Evolutionary conservation across 192 early-diverging fungal species (phyloP).

Genomic region (Gaertneriomyces semiglobifer): DNA sequence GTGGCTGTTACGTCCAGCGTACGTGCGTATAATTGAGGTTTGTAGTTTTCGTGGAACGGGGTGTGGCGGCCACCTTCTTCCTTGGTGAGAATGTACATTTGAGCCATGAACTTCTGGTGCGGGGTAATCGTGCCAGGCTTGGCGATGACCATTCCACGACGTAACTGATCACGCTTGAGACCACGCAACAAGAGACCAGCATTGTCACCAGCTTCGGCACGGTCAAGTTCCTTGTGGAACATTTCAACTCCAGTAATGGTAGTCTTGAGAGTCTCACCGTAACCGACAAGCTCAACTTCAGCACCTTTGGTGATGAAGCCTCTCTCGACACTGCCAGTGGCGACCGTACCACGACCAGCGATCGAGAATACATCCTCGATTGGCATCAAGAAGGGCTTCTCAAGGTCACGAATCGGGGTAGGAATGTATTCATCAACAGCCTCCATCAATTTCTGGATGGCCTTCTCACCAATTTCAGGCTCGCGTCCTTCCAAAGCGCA

Average conservation of each 20-base stretch:
- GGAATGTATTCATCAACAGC: slow-evolving; percentile 91
- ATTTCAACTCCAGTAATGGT: slow-evolving; percentile 97
- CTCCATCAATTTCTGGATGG: slow-evolving; percentile 87
- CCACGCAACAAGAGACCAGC: slow-evolving; percentile 96
- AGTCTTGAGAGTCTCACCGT: slow-evolving; percentile 83
- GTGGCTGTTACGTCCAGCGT: slow-evolving; percentile 94
- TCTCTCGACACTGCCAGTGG: slow-evolving; percentile 92
- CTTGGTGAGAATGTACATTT: slow-evolving; percentile 93
- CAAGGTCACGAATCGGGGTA: slow-evolving; percentile 85
- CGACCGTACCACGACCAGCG: slow-evolving; percentile 94
- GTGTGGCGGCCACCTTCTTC: slow-evolving; percentile 99
- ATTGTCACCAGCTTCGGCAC: slow-evolving; percentile 97
- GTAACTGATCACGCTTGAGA: slow-evolving; percentile 94
- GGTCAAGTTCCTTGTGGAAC: slow-evolving; percentile 99
- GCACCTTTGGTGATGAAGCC: slow-evolving; percentile 88
- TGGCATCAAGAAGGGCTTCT: slow-evolving; percentile 99
- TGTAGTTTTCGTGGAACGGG: slow-evolving; percentile 95
- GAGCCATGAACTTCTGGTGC: slow-evolving; percentile 90
- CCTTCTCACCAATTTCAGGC: slow-evolving; percentile 85
- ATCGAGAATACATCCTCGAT: slow-evolving; percentile 98
- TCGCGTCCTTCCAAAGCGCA: slow-evolving; percentile 90
- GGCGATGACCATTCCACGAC: slow-evolving; percentile 90
- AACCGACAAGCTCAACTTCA: slow-evolving; percentile 97
- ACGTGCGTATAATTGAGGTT: slow-evolving; percentile 91
- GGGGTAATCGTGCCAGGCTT: slow-evolving; percentile 90